Evolutionary conservation across 1,139 yeast species (phyloP), one percentile per base, ranked within the genome.

Genomic region (Debaryomyces robertsiae): DNA sequence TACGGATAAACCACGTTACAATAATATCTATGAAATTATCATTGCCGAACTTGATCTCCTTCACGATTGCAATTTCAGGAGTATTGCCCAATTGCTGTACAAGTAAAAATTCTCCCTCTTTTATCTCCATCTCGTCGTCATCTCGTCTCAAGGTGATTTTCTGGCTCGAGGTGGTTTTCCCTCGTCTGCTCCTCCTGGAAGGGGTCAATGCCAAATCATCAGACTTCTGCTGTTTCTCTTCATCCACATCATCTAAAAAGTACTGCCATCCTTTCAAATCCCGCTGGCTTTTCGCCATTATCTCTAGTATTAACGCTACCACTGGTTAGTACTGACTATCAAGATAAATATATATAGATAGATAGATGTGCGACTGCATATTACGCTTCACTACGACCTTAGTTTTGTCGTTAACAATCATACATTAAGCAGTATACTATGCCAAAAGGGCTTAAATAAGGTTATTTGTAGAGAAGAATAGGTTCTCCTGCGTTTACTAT

Each of bases 401-500:
- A n/a, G n/a, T n/a, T n/a, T n/a, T n/a, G n/a, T n/a, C 28, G 28
- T 25, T 25, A 25, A 25, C 6, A 25, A n/a, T 25, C 28, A 4
- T 25, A 25, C 28, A 25, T 25, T 25, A 25, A 14, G 6, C 30
- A 27, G 16, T 7, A 27, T 27, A 9, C 10, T 10, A 27, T 27
- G 16, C 4, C 16, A 2, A 7, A 16, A 14, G 22, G n/a, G 22
- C 7, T 19, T 19, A 19, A 6, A 19, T 19, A 30, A 15, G 25
- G 4, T 46, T 54, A 60, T 45, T 73, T 82, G 61, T 88, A 91
- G 13, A 93, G 75, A 40, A 93, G 72, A 35, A 93, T 73, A 2
- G 98, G 98, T 60, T 91, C 97, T 10, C 97, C 98, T 15, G 83
- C 77, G 51, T 82, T 82, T 36, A 77, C 77, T 35, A 88, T 84